A percentile compares a stretch with the other conserved stretches of the same genome.
phyloP scores from a whole-genome alignment of 352 stramenopile species.

The Stramenopiles sp. region DNA sequence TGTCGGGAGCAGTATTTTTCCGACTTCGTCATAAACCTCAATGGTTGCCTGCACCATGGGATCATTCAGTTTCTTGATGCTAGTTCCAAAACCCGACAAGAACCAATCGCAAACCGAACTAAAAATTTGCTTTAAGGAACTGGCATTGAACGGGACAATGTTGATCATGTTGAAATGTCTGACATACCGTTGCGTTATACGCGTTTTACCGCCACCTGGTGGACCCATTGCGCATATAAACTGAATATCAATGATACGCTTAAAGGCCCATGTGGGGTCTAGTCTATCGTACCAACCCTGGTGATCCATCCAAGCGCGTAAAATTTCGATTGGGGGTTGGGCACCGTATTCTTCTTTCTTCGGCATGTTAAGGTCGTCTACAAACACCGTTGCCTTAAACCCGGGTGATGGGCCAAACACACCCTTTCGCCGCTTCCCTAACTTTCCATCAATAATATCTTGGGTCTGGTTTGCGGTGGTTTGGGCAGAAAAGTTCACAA shows the following conservation, averaged over 20 bases:
- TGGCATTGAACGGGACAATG: slow-evolving; percentile 67
- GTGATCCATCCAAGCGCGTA: slow-evolving; percentile 79
- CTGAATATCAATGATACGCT: slow-evolving; percentile 70
- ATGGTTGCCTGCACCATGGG: slow-evolving; percentile 56
- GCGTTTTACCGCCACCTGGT: slow-evolving; percentile 59
- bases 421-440: slow-evolving; percentile 75
- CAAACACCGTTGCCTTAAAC: slow-evolving; percentile 69
- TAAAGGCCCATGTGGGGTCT: slow-evolving; percentile 55
- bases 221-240: slow-evolving; percentile 74
- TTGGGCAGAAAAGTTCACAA: slow-evolving; percentile 74
- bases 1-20: slow-evolving; percentile 88
- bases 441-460: slow-evolving; percentile 74
- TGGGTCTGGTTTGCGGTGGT: slow-evolving; percentile 78
- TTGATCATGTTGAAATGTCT: slow-evolving; percentile 79
- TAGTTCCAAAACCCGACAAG: slow-evolving; percentile 43
- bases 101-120: slow-evolving; percentile 66
- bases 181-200: slow-evolving; percentile 72
- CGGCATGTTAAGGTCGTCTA: slow-evolving; percentile 83
- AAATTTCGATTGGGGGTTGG: slow-evolving; percentile 69
- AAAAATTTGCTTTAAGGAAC: slow-evolving; percentile 61
- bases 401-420: slow-evolving; percentile 64
- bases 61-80: slow-evolving; percentile 48
- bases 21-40: slow-evolving; percentile 68
- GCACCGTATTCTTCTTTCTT: slow-evolving; percentile 76
- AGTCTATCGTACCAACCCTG: slow-evolving; percentile 78